These are phyloP conservation scores for Angomonas ambiguus DNA, from an alignment of 208 protist genomes.

Conservation along the genomic window DNA sequence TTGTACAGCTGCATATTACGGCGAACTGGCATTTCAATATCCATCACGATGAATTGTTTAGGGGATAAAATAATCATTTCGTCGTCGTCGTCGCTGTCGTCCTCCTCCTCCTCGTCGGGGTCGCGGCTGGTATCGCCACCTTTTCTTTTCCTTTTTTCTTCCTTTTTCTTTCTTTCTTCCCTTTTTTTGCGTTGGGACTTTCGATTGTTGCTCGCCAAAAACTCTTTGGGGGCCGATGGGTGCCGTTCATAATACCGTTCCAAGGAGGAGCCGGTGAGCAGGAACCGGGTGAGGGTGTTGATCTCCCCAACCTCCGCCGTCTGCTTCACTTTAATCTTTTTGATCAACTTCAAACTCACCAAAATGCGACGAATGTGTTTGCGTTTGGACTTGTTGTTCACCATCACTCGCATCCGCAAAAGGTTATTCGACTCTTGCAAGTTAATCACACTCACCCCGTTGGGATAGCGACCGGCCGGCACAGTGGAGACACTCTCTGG, in stretches of 20 bases:
- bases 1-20: neutral
- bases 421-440: neutral
- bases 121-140: neutral
- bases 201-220: neutral
- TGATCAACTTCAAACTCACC: neutral
- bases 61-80: constrained; percentile 1
- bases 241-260: neutral
- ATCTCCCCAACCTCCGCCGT: neutral
- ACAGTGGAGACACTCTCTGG: neutral
- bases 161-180: neutral
- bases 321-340: constrained; percentile 1
- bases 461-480: neutral
- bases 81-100: neutral
- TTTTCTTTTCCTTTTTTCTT: neutral
- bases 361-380: neutral
- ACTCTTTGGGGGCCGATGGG: neutral
- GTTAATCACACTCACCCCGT: neutral
- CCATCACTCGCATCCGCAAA: neutral
- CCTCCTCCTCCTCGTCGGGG: neutral
- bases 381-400: neutral
- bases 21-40: neutral
- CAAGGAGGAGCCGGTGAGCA: neutral
- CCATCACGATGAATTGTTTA: neutral
- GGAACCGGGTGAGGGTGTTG: neutral
- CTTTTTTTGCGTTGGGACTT: neutral